Conservation (phyloP, 805 yeast species). For the Metschnikowia drakensbergensis region DNA sequence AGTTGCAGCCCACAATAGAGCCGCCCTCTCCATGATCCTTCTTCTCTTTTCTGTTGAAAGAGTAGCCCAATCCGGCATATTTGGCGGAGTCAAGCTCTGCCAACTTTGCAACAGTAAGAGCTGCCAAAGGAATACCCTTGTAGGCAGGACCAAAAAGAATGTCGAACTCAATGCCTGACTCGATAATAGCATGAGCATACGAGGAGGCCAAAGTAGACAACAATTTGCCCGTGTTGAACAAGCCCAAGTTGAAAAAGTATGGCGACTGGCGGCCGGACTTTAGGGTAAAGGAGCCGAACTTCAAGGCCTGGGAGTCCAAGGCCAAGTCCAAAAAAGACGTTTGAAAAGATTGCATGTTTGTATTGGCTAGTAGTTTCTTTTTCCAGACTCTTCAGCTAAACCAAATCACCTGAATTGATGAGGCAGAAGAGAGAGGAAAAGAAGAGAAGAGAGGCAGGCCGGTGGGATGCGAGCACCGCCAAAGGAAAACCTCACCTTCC, state of each 20-base stretch:
- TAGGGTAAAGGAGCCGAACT: slow-evolving; percentile 84
- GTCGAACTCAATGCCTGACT: slow-evolving; percentile 79
- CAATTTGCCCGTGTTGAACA: slow-evolving; percentile 75
- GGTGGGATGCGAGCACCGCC: background rate
- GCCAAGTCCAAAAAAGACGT: slow-evolving; percentile 76
- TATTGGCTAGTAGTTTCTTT: background rate
- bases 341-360: slow-evolving; percentile 46
- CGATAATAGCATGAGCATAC: slow-evolving; percentile 84
- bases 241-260: slow-evolving; percentile 79
- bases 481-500: background rate
- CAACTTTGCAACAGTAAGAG: slow-evolving; percentile 85
- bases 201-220: slow-evolving; percentile 80
- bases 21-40: slow-evolving; percentile 99
- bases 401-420: slow-evolving; percentile 12
- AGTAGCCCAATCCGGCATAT: slow-evolving; percentile 70
- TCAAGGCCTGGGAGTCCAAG: slow-evolving; percentile 73
- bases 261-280: slow-evolving; percentile 95
- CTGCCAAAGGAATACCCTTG: slow-evolving; percentile 94
- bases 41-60: slow-evolving; percentile 95
- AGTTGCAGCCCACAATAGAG: slow-evolving; percentile 77
- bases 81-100: slow-evolving; percentile 86
- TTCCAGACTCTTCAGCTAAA: slow-evolving; percentile 3
- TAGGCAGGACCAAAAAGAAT: slow-evolving; percentile 96
- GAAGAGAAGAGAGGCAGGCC: slow-evolving; percentile 1
- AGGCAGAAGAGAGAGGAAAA: slow-evolving; percentile 9